Conservation (phyloP, 2,329 filamentous ascomycete species). For the Xylaria arbuscula region DNA sequence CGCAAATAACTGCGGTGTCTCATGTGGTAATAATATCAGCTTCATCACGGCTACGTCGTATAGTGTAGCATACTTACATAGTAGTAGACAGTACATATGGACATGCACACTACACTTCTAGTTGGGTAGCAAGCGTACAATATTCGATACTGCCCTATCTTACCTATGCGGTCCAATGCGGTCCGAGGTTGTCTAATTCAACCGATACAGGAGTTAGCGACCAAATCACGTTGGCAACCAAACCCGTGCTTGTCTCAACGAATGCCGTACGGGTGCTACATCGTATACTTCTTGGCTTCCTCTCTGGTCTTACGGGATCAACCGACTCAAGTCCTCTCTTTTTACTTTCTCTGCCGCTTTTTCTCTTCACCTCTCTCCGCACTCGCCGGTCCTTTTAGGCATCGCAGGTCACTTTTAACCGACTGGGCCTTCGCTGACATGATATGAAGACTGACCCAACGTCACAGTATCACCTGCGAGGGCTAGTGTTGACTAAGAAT, state of each 20-base stretch:
- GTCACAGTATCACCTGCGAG: background rate
- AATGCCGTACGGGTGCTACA: constrained; percentile 27
- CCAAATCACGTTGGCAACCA: constrained; percentile 20
- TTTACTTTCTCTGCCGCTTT: background rate
- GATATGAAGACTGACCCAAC: constrained; percentile 3
- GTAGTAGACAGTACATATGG: background rate
- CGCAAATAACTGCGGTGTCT: too few relatives aligned
- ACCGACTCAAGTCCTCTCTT: background rate
- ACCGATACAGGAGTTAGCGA: background rate
- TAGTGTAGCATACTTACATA: background rate
- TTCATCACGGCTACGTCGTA: background rate
- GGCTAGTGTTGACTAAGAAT: background rate
- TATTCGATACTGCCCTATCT: background rate
- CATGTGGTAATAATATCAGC: constrained; percentile 9
- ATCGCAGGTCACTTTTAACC: background rate
- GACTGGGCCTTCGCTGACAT: background rate
- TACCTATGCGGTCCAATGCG: background rate
- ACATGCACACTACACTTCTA: background rate
- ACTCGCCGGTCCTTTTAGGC: background rate
- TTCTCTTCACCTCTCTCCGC: background rate
- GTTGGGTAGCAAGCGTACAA: constrained; percentile 14
- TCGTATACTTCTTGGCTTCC: constrained; percentile 21
- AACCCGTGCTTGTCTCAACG: background rate
- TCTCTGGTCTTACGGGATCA: constrained; percentile 17
- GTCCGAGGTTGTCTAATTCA: background rate